A percentile compares a stretch with the other conserved stretches of the same genome.
These are phyloP conservation scores for Pleurotus ostreatus DNA, from an alignment of 768 basidiomycete species.

Conservation along the genomic window DNA sequence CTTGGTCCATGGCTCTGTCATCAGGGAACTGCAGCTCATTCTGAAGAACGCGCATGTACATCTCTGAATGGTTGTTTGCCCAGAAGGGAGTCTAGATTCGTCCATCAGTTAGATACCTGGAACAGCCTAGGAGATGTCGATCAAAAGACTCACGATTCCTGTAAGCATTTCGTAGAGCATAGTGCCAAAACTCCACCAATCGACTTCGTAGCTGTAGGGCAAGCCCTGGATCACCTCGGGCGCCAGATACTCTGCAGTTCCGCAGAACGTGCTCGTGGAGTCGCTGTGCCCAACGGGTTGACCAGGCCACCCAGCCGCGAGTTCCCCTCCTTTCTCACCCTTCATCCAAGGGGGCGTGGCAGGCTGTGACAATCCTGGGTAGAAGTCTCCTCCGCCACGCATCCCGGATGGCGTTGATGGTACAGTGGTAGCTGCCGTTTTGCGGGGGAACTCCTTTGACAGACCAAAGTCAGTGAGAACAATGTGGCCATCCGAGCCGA, in stretches of 20 bases:
- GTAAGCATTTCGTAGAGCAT: constrained; percentile 98
- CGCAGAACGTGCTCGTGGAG: constrained; percentile 85
- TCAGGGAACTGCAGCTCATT: constrained; percentile 89
- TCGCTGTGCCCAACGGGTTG: constrained; percentile 48
- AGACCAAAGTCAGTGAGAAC: constrained; percentile 97
- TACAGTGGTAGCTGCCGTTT: constrained; percentile 37
- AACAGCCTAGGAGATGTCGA: constrained; percentile 3
- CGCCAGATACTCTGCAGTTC: constrained; percentile 94
- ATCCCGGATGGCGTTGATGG: constrained; percentile 56
- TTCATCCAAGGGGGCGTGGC: constrained; percentile 79
- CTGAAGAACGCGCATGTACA: constrained; percentile 91
- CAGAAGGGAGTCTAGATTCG: constrained; percentile 77
- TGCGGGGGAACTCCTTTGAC: constrained; percentile 84
- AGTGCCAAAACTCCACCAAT: constrained; percentile 98
- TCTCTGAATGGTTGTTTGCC: constrained; percentile 90
- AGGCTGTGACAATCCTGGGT: constrained; percentile 40
- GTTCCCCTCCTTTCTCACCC: constrained; percentile 49
- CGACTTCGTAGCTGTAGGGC: constrained; percentile 90
- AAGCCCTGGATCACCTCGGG: constrained; percentile 94
- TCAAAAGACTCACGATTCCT: constrained; percentile 69
- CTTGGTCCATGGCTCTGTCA: constrained; percentile 87
- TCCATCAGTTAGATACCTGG: not conserved
- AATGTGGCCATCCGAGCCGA: constrained; percentile 91
- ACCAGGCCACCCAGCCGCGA: constrained; percentile 55
- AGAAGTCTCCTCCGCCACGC: constrained; percentile 43